A percentile compares a stretch with the other conserved stretches of the same genome.
phyloP scores from a whole-genome alignment of 495 filamentous ascomycete species.

The Trichoderma virens region DNA sequence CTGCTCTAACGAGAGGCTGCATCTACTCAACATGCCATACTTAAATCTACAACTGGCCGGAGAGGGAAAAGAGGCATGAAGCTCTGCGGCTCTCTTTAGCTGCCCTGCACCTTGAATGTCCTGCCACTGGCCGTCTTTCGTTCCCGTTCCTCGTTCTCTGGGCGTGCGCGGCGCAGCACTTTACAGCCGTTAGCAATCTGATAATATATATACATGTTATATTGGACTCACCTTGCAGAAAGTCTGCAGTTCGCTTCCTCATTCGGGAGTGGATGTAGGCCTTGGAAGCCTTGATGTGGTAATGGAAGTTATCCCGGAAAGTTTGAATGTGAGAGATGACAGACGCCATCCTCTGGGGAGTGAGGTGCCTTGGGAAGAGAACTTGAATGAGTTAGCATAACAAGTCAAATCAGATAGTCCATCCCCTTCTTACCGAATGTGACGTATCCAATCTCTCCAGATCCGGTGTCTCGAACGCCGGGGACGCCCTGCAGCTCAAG shows the following conservation, averaged over 20 bases:
- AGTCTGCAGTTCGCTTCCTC: constrained; percentile 93
- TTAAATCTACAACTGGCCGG: background rate
- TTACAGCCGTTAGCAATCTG: constrained; percentile 13
- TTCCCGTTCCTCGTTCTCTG: constrained; percentile 95
- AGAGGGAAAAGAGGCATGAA: background rate
- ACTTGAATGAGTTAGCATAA: constrained; percentile 45
- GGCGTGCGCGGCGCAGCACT: constrained; percentile 86
- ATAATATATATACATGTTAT: background rate
- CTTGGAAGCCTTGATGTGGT: constrained; percentile 99
- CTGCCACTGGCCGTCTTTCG: constrained; percentile 95
- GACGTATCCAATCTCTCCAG: constrained; percentile 86
- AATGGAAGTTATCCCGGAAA: constrained; percentile 99
- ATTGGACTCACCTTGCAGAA: constrained; percentile 70
- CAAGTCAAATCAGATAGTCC: background rate
- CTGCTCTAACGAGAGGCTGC: background rate
- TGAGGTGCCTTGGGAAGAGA: constrained; percentile 90
- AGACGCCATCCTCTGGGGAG: constrained; percentile 78
- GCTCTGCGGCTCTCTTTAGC: constrained; percentile 12
- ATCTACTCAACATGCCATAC: background rate
- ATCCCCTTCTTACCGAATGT: constrained; percentile 71
- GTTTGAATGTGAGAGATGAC: constrained; percentile 99
- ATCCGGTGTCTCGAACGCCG: constrained; percentile 64
- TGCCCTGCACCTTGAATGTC: constrained; percentile 65
- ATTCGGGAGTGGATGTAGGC: constrained; percentile 98
- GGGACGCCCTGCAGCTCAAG: constrained; percentile 82